A percentile compares a stretch with the other conserved stretches of the same genome.
Conservation (phyloP, 148 eudicot genomes). For the Arbutus unedo region DNA sequence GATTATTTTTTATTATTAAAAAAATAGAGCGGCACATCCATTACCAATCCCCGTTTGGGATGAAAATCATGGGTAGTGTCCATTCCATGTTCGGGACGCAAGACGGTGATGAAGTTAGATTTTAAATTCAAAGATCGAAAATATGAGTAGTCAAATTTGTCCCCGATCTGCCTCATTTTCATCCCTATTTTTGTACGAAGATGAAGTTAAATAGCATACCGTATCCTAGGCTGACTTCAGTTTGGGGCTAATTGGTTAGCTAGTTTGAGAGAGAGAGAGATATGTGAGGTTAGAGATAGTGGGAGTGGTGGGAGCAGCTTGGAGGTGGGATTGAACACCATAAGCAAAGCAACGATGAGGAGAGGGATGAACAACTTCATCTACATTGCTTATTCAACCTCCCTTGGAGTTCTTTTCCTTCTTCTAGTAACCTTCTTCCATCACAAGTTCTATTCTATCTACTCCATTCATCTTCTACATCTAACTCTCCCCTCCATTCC, state of each 20-base stretch:
- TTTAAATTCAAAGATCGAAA: too few relatives aligned
- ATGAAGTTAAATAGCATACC: background rate
- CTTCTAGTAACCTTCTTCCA: conserved; percentile 12
- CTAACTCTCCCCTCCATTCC: background rate
- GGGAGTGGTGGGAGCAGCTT: conserved; percentile 18
- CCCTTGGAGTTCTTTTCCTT: conserved; percentile 31
- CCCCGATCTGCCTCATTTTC: too few relatives aligned
- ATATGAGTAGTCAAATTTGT: too few relatives aligned
- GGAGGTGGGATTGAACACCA: conserved; percentile 29
- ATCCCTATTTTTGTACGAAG: background rate
- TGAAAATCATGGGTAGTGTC: too few relatives aligned
- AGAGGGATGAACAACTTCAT: conserved; percentile 38
- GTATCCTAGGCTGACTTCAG: background rate
- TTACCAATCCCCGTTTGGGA: too few relatives aligned
- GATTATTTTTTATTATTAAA: too few relatives aligned
- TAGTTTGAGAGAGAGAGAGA: conserved; percentile 1
- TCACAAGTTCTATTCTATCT: background rate
- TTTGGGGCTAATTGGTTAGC: background rate
- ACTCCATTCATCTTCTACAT: background rate
- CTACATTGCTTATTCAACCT: conserved; percentile 29
- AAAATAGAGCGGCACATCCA: too few relatives aligned
- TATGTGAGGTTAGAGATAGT: conserved; percentile 8
- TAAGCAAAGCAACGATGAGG: conserved; percentile 45
- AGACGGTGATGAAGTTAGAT: too few relatives aligned
- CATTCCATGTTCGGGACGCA: too few relatives aligned